Evolutionary conservation across 768 basidiomycete genomes (phyloP).

Genomic region (Suillus tomentosus): DNA sequence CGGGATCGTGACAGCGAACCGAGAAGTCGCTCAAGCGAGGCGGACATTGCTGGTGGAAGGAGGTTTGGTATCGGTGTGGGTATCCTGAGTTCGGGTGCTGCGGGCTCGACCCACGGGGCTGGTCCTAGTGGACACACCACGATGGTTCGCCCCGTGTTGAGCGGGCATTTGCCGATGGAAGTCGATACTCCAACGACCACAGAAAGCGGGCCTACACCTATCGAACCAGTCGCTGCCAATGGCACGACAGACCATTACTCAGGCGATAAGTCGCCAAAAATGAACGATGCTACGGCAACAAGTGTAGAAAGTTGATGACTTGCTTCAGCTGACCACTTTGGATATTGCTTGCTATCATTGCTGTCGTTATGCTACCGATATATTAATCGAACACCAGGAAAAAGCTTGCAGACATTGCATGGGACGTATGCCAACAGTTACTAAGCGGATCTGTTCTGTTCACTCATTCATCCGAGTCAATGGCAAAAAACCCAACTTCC

Average conservation of each 20-base stretch:
- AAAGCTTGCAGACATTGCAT: background rate
- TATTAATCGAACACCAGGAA: constrained; percentile 5
- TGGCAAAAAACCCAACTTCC: constrained; percentile 3
- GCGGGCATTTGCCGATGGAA: constrained; percentile 35
- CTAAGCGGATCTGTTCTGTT: background rate
- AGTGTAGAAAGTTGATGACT: constrained; percentile 16
- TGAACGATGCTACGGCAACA: constrained; percentile 20
- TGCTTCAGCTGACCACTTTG: background rate
- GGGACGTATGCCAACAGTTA: background rate
- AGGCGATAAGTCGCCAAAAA: constrained; percentile 19
- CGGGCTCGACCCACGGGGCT: constrained; percentile 64
- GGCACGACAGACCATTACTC: constrained; percentile 15
- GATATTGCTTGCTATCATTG: background rate
- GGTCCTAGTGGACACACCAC: constrained; percentile 74
- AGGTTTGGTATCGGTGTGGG: constrained; percentile 72
- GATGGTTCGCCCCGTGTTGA: constrained; percentile 31
- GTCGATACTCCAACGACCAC: constrained; percentile 25
- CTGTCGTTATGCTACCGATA: constrained; percentile 3
- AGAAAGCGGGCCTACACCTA: constrained; percentile 21
- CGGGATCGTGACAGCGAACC: constrained; percentile 50
- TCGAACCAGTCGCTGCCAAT: constrained; percentile 18
- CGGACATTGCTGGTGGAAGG: constrained; percentile 43
- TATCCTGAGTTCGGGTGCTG: constrained; percentile 63
- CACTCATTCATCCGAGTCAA: too few species aligned
- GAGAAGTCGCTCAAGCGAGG: constrained; percentile 42